Percentiles rank a stretch among this genome's conserved stretches.
Evolutionary conservation across 495 filamentous ascomycete genomes (phyloP).

Genomic region (Talaromyces ruber): DNA sequence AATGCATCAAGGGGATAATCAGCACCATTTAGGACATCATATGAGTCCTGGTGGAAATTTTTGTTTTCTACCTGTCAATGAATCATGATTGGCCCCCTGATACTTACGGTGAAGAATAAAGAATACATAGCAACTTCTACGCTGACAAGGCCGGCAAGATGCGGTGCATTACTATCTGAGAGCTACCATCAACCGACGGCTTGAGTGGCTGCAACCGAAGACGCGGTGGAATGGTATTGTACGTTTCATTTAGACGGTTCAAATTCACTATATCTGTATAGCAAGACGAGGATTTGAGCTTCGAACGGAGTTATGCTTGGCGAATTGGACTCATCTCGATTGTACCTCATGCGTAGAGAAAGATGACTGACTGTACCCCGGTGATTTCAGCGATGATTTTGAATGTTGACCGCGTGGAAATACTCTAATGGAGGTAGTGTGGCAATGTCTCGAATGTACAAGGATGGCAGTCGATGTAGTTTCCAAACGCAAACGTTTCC

Average conservation of each 20-base stretch:
- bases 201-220: background rate
- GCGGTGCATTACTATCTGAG: background rate
- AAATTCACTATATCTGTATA: background rate
- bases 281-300: no score
- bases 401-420: background rate
- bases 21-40: no score
- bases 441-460: background rate
- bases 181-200: background rate
- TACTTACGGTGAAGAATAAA: background rate
- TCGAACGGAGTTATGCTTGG: background rate
- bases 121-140: background rate
- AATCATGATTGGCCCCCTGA: no score
- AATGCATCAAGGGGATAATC: no score
- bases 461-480: background rate
- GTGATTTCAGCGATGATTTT: background rate
- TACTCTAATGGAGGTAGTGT: background rate
- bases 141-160: background rate
- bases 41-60: no score
- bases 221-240: background rate
- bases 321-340: background rate
- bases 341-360: background rate
- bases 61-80: no score
- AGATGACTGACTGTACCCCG: background rate
- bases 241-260: background rate
- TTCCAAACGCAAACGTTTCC: background rate